A percentile compares a stretch with the other conserved stretches of the same genome.
Conservation (phyloP, 1,284 basidiomycete species). For the Microbotryum violaceum region DNA sequence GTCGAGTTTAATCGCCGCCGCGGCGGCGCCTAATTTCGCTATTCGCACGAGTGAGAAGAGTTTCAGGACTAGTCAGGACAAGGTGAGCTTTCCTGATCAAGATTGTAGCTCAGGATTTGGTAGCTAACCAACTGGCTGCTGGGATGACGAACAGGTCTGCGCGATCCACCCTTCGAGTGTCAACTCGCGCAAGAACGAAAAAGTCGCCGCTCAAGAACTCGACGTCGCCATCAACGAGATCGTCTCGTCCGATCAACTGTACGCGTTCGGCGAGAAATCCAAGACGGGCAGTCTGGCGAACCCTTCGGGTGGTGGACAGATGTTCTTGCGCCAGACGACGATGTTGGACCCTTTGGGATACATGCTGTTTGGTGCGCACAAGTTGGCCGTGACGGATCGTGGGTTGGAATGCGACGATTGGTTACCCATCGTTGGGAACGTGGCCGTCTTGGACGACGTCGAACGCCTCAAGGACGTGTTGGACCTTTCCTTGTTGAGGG, state of each 20-base stretch:
- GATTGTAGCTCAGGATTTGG: conserved; percentile 12
- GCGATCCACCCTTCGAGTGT: conserved; percentile 82
- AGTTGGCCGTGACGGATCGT: conserved; percentile 45
- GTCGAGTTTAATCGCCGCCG: conserved; percentile 75
- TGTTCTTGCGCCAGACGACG: conserved; percentile 71
- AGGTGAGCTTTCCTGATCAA: conserved; percentile 50
- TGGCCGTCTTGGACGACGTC: conserved; percentile 72
- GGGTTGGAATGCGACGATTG: conserved; percentile 71
- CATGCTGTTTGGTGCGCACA: conserved; percentile 83
- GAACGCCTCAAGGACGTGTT: conserved; percentile 74
- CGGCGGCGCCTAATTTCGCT: conserved; percentile 88
- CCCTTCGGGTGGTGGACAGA: conserved; percentile 49
- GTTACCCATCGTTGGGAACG: conserved; percentile 73
- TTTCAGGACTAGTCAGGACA: conserved; percentile 75
- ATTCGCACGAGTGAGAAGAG: conserved; percentile 65
- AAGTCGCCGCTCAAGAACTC: conserved; percentile 43
- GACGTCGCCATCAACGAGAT: conserved; percentile 43
- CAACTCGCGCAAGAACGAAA: conserved; percentile 63
- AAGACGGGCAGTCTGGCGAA: conserved; percentile 53
- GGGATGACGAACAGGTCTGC: conserved; percentile 47
- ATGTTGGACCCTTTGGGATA: conserved; percentile 71
- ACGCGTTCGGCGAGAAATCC: conserved; percentile 78
- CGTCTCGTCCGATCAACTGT: conserved; percentile 55
- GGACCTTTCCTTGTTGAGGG: conserved; percentile 78
- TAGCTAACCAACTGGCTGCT: conserved; percentile 11